Base-by-base conservation (phyloP, 2,329 filamentous ascomycete species). In the Penicillium griseofulvum region DNA sequence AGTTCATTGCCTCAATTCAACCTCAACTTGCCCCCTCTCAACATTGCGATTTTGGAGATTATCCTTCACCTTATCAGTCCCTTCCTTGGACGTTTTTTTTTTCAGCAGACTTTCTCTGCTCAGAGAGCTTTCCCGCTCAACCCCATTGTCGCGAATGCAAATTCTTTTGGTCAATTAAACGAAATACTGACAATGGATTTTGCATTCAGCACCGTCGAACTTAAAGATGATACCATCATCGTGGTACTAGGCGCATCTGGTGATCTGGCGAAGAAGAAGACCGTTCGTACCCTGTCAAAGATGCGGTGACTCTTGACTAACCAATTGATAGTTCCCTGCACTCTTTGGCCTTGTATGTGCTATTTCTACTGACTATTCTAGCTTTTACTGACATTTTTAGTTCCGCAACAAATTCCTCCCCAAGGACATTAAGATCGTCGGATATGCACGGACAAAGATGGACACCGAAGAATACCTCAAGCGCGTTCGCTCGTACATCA, bases 401-500 rank as follows among this genome's bases (percentile, higher is more conserved):
- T 96, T 93, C 81, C 91, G 94, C 74, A 99, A 99, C 82, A 93
- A 97, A 78, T 99, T 97, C 81, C 89, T 99, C 49, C 94, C 78
- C 68, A 96, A 96, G 79, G 91, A 95, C 77, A 91, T 96, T 78
- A 90, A 87, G 77, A 97, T 99, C 74, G 87, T 99, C 70, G 94
- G 94, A 81, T 99, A 99, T 90, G 94, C 94, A 69, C 88, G 94
- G 74, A 99, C 94, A 68, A 97, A 97, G 83, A 99, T 99, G 94
- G 92, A 97, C 80, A 91, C 93, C 71, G 87, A 91, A 62, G 94
- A 99, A 77, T 97, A 90, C 81, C 83, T 97, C 73, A 90, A 88
- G 79, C 86, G 94, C 66, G 91, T 99, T 78, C 93, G 89, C 79
- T 96, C 91, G 58, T 95, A 97, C 81, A 99, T 99, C 81, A 97